Conservation (phyloP, 2,329 filamentous ascomycete genomes). For the Orbilia oligospora region DNA sequence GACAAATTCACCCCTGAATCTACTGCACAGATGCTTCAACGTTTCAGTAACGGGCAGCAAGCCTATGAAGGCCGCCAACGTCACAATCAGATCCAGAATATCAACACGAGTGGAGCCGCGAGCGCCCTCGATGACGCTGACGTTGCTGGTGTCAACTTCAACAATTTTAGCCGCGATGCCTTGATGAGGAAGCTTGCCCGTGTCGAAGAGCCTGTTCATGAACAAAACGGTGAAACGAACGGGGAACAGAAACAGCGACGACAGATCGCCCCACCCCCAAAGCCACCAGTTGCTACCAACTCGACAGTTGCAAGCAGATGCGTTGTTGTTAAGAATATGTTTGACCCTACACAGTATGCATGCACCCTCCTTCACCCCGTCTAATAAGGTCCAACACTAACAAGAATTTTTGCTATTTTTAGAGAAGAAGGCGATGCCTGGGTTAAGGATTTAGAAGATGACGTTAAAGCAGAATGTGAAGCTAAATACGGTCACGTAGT, state of each 20-base stretch:
- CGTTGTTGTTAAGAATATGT: constrained; percentile 95
- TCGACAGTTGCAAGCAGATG: constrained; percentile 91
- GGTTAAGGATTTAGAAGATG: constrained; percentile 93
- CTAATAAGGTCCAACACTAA: constrained; percentile 66
- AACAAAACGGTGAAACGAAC: constrained; percentile 69
- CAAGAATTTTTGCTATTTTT: constrained; percentile 48
- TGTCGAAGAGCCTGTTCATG: constrained; percentile 83
- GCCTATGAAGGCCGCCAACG: constrained; percentile 78
- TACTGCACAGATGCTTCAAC: constrained; percentile 90
- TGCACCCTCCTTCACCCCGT: constrained; percentile 10
- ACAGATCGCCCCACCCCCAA: constrained; percentile 43
- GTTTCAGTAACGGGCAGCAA: constrained; percentile 82
- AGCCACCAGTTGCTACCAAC: constrained; percentile 67
- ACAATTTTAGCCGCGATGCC: constrained; percentile 97
- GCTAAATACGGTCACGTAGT: constrained; percentile 97
- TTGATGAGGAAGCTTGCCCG: constrained; percentile 98
- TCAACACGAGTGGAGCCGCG: constrained; percentile 80
- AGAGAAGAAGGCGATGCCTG: constrained; percentile 89
- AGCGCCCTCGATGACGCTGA: constrained; percentile 98
- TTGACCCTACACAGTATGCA: constrained; percentile 88
- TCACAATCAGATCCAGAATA: constrained; percentile 74
- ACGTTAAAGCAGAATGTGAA: constrained; percentile 93
- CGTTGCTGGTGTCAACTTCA: constrained; percentile 98
- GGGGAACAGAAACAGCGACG: constrained; percentile 50
- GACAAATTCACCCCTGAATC: constrained; percentile 99